These are phyloP conservation scores for Russula sp. DNA, from an alignment of 768 basidiomycete species.

Conservation along the genomic window DNA sequence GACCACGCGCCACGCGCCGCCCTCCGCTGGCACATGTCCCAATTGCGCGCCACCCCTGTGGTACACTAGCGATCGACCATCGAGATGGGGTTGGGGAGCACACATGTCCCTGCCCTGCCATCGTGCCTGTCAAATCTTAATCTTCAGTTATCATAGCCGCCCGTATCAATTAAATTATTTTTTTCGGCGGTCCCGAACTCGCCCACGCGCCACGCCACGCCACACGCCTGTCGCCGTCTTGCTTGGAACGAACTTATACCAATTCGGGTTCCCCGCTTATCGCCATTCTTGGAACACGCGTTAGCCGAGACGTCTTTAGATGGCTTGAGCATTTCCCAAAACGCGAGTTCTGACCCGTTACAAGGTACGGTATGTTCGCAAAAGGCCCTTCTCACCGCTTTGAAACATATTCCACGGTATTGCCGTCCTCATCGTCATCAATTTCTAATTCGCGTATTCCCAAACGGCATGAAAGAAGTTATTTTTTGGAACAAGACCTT, in stretches of 20 bases:
- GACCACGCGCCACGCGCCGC: constrained; percentile 15
- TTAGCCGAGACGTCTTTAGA: too few relatives aligned
- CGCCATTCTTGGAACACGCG: not conserved
- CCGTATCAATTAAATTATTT: not conserved
- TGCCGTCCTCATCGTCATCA: too few relatives aligned
- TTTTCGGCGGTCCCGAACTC: not conserved
- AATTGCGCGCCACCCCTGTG: not conserved
- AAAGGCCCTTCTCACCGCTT: too few relatives aligned
- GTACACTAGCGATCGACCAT: constrained; percentile 17
- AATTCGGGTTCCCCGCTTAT: not conserved
- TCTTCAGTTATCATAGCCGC: not conserved
- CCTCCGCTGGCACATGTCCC: not conserved
- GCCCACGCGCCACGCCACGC: not conserved
- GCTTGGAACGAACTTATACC: not conserved
- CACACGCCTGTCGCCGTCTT: not conserved
- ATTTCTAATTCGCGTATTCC: too few relatives aligned
- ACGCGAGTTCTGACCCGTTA: too few relatives aligned
- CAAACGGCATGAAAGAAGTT: too few relatives aligned
- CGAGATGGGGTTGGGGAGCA: not conserved
- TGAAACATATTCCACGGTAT: too few relatives aligned
- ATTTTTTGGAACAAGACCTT: too few relatives aligned
- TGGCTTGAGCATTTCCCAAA: too few relatives aligned
- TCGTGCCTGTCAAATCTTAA: constrained; percentile 4
- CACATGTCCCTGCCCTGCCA: not conserved
- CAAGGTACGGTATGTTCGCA: not conserved